phyloP scores from a whole-genome alignment of 768 basidiomycete genomes.

The Dendrothele bispora region DNA sequence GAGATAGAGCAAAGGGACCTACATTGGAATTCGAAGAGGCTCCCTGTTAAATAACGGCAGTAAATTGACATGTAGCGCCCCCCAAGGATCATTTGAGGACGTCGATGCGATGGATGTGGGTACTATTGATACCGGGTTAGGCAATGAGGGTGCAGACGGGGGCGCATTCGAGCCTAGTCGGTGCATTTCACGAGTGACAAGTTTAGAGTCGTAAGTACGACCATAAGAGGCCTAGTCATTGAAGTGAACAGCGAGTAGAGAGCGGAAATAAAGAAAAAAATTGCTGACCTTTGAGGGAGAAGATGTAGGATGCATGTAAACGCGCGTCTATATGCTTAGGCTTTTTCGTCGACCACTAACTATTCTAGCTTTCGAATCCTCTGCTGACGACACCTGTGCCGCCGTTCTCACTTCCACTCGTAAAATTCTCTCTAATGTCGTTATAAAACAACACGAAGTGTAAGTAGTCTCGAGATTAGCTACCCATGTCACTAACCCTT shows the following conservation, averaged over 20 bases:
- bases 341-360: conserved; percentile 1
- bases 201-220: conserved; percentile 77
- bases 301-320: conserved; percentile 15
- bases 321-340: no score
- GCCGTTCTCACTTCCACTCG: conserved; percentile 77
- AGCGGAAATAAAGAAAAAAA: conserved; percentile 5
- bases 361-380: conserved; percentile 33
- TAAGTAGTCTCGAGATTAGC: conserved; percentile 25
- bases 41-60: conserved; percentile 92
- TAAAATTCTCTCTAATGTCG: conserved; percentile 78
- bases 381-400: conserved; percentile 93
- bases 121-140: conserved; percentile 33
- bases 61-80: conserved; percentile 80
- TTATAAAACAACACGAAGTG: conserved; percentile 78
- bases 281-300: conserved; percentile 53
- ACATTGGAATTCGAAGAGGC: conserved; percentile 83
- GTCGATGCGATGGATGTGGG: conserved; percentile 39
- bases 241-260: conserved; percentile 10
- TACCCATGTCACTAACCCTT: neutral
- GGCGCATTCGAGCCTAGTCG: conserved; percentile 67
- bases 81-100: conserved; percentile 73
- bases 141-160: conserved; percentile 41
- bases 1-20: conserved; percentile 21
- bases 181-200: conserved; percentile 85
- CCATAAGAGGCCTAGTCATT: conserved; percentile 50